Base-by-base conservation (phyloP, 331 rosid genomes). In the Acacia concinna region DNA sequence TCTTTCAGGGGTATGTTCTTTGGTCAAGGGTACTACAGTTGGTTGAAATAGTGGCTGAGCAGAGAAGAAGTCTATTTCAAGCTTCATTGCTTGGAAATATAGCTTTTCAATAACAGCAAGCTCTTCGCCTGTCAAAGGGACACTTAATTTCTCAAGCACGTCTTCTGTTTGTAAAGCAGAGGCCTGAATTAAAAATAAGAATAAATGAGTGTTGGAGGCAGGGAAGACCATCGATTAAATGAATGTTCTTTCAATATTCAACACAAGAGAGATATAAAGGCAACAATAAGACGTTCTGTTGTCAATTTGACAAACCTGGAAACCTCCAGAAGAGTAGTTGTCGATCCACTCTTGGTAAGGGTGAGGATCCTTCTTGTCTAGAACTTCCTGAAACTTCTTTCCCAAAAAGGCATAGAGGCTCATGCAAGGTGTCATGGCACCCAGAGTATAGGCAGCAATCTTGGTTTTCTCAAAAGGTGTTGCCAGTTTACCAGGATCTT, bases 401-500 rank as follows among this genome's bases (percentile, higher is more conserved):
- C 98, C 99, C 82, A 96, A 40, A 86, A 85, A 88, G 73, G 99
- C 97, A 81, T 96, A 96, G 44, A 96, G 88, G 79, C 92, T 96
- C 99, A 96, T 93, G 84, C 99, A 96, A 71, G 99, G 99, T 78
- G 97, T 86, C 97, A 91, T 87, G 82, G 97, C 99, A 81, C 97
- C 97, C 73, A 96, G 85, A 73, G 97, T 89, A 84, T 96, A 96
- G 68, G 99, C 99, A 79, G 98, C 93, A 75, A 96, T 88, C 88
- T 91, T 93, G 63, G 98, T 93, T 88, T 90, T 90, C 92, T 96
- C 99, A 83, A 96, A 96, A n/a, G 99, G 99, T 70, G 99, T 96
- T 68, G 98, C 99, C 69, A 93, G 92, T 89, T 91, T 96, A 82
- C 90, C 98, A 63, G 91, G 94, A 79, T 91, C 93, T 84, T 93